Evolutionary conservation across 805 yeast genomes (phyloP), one percentile per base, ranked within the genome.

Genomic region (Saccharomycopsis sp.): DNA sequence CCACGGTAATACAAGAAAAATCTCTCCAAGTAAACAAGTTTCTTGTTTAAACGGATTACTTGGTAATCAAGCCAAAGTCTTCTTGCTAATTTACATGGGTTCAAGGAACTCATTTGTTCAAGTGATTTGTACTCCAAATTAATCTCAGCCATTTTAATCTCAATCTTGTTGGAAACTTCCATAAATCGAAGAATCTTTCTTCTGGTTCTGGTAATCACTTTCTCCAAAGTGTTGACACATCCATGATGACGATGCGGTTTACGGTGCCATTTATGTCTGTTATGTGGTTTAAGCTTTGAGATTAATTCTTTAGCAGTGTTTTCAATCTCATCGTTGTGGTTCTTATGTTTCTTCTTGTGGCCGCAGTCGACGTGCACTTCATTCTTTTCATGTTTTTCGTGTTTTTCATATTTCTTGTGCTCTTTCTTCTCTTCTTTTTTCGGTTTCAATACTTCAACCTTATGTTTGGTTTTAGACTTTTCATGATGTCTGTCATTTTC

Each of bases 1-100:
- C 81, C 81, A 4, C 65, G 60, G 27, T 66, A 62, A 44, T 65
- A 60, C 26, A 75, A 48, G 51, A 75, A 73, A 8, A 53, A 50
- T 54, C 75, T 63, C 52, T 75, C 81, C 50, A 67, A 61, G 51
- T 59, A 62, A 43, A 61, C 62, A 35, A 72, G 55, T 43, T 63
- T 61, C 20, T 49, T 46, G 56, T 75, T 74, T 4, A 61, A 36
- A 19, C 11, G 21, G 3, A 13, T 6, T 3, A 43, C n/a, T 28
- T 40, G 23, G 7, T 14, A 8, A 29, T 22, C 16, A 19, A 44
- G 13, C 13, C 21, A 19, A 1, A n/a, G 13, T 6, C 16, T 11
- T 36, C 40, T 32, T 14, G 8, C 24, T 6, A 23, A 23, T 6
- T 33, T 20, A 16, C 33, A 8, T 20, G 44, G 44, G 38, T 44